A percentile compares a stretch with the other conserved stretches of the same genome.
phyloP scores from a whole-genome alignment of 495 filamentous ascomycete species.

The Xylaria scruposa region DNA sequence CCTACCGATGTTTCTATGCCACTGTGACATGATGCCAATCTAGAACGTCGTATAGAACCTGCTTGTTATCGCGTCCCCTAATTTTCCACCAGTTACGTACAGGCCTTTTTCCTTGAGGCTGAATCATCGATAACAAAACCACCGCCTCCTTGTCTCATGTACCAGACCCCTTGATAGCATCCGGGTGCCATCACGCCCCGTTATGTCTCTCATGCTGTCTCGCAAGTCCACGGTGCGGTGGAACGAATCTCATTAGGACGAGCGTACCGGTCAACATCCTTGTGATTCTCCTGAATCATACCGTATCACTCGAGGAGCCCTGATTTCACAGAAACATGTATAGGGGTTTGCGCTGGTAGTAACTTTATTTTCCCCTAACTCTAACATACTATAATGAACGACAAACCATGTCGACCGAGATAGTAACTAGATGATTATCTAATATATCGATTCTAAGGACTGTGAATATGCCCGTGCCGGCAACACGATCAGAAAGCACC shows the following conservation, averaged over 20 bases:
- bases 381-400: background rate
- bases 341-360: background rate
- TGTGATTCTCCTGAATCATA: background rate
- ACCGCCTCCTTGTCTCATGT: background rate
- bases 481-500: background rate
- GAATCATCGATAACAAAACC: slow-evolving; percentile 1
- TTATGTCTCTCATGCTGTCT: slow-evolving; percentile 17
- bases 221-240: slow-evolving; percentile 4
- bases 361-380: background rate
- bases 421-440: background rate
- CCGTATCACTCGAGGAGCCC: background rate
- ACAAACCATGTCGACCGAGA: background rate
- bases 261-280: background rate
- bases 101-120: background rate
- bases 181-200: background rate
- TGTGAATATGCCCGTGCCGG: background rate
- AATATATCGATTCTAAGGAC: background rate
- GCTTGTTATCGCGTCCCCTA: background rate
- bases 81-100: background rate
- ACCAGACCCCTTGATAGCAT: background rate
- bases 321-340: background rate
- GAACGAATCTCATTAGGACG: slow-evolving; percentile 12
- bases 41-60: background rate
- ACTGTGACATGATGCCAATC: background rate
- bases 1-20: slow-evolving; percentile 4